Evolutionary conservation across 306 rosid genomes (phyloP).

Genomic region (Pterocarpus macrocarpus): DNA sequence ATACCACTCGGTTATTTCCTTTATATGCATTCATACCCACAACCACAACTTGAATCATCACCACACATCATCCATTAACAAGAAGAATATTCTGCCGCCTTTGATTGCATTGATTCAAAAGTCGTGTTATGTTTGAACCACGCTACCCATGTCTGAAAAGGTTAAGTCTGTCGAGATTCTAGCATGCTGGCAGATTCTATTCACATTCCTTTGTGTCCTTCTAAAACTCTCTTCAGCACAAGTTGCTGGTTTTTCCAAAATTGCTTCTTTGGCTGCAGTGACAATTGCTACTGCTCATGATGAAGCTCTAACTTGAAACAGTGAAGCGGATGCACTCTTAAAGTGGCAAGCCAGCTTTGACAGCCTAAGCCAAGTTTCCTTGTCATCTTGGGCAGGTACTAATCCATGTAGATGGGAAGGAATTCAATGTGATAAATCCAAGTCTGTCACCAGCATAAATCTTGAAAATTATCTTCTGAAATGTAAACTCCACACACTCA

Average conservation of each 20-base stretch:
- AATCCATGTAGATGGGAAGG: slow-evolving; percentile 46
- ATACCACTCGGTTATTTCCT: background rate
- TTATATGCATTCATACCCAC: too few relatives aligned
- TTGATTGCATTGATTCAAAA: background rate
- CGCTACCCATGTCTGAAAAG: slow-evolving; percentile 7
- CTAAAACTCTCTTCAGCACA: background rate
- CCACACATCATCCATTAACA: too few relatives aligned
- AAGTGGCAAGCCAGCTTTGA: slow-evolving; percentile 49
- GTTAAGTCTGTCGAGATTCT: background rate
- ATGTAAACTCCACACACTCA: slow-evolving; percentile 50
- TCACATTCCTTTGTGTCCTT: slow-evolving; percentile 18
- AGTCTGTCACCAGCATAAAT: background rate
- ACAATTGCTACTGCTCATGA: background rate
- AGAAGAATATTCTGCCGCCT: background rate
- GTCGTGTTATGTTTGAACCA: slow-evolving; percentile 7
- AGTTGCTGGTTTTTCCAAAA: background rate
- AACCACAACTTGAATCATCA: background rate
- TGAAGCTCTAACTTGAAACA: background rate
- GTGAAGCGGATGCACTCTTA: slow-evolving; percentile 42
- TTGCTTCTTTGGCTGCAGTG: background rate
- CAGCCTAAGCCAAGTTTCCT: slow-evolving; percentile 30
- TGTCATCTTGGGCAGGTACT: slow-evolving; percentile 35
- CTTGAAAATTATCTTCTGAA: slow-evolving; percentile 23
- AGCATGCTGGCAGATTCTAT: background rate
- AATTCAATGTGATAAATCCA: slow-evolving; percentile 38